Evolutionary conservation across 495 filamentous ascomycete genomes (phyloP), one percentile per base, ranked within the genome.

Genomic region (Xylaria palmicola): DNA sequence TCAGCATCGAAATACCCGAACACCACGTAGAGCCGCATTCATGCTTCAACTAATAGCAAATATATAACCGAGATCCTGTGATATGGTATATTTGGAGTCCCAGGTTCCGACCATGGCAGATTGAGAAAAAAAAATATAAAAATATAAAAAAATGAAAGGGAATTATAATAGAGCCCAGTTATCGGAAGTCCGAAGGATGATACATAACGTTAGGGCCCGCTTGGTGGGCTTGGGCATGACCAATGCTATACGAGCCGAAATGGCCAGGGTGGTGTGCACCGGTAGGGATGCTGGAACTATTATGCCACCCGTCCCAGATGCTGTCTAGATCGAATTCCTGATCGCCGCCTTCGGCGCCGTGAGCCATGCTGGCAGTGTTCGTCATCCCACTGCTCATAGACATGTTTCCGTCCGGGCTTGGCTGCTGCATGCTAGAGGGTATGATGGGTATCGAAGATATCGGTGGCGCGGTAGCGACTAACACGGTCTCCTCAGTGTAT

Each of bases 281-380:
- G 8, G 26, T 39, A 36, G 57, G 30, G 6, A 44, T 12, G 19
- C 40, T 61, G 13, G 59, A 48, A 17, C 20, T 27, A 10, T 53
- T 51, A 30, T 44, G 34, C 69, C 69, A 72, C 20, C 60, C 63
- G 44, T 76, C 72, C 84, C 82, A 86, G 43, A 86, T 62, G n/a
- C 70, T 73, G 59, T 85, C 81, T 40, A 86, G 83, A 40, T 85
- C 79, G 51, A 85, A 80, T 50, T 81, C 77, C 17, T 77, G 73
- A 32, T 83, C 81, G 12, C 68, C 63, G 9, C 71, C 70, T 7
- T 79, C 78, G 10, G 63, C 58, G 2, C 61, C 75, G 13, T 63
- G 67, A 6, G 56, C 55, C 47, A 69, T 64, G 29, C 64, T 61
- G 0, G 58, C 51, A 3, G 63, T 10, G 1, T 65, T 24, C 12